Evolutionary conservation across 306 rosid genomes (phyloP), one percentile per base, ranked within the genome.

Genomic region (Dalbergia cochinchinensis): DNA sequence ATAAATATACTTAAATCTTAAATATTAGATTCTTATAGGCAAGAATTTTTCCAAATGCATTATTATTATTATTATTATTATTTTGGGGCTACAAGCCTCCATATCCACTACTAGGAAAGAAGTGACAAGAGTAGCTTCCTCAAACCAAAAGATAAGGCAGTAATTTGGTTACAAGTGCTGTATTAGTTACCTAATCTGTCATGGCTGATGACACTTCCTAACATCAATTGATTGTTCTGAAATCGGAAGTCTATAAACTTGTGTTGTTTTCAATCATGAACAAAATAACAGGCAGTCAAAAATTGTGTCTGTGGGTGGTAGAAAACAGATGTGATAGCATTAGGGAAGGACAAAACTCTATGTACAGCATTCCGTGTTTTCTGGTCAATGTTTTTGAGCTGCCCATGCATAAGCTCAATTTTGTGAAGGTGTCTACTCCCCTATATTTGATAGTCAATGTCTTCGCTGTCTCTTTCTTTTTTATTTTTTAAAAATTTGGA

Each of bases 351-450:
- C 86, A 78, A 73, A 22, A 53, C 48, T 33, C 59, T 9, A 20
- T 48, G 50, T 8, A 31, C 57, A 5, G 42, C 3, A 4, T 62
- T 65, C 80, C 88, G 70, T 79, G 86, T 62, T 82, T 84, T 82
- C 35, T 70, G 92, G 88, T 86, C 90, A 86, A 80, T 84, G 86
- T 70, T 84, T 80, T 66, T 54, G 72, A 51, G 55, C 58, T 59
- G 3, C 31, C 31, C 31, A 26, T 26, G 31, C 31, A 26, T 1
- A 3, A 26, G 3, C 3, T 26, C 31, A 26, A 26, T 26, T 26
- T 26, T 26, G 33, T 20, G n/a, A n/a, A n/a, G n/a, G n/a, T n/a
- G n/a, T n/a, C n/a, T n/a, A n/a, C n/a, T n/a, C n/a, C n/a, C n/a
- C n/a, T n/a, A n/a, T n/a, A n/a, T n/a, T n/a, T n/a, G n/a, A n/a